phyloP scores from a whole-genome alignment of 2,329 filamentous ascomycete genomes.

The Claviceps maximensis region DNA sequence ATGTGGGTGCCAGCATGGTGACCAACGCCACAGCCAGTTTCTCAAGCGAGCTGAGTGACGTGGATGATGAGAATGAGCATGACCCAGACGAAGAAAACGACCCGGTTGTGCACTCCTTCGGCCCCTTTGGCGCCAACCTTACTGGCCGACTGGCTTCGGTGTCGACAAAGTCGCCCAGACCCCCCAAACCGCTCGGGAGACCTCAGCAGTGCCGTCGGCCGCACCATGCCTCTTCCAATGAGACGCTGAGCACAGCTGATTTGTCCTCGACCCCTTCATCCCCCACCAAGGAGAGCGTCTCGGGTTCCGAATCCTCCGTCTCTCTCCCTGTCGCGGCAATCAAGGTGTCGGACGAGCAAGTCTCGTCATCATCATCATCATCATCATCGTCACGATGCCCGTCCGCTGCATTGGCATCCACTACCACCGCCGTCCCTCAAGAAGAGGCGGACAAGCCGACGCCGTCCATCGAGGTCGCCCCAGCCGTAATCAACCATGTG shows the following conservation, averaged over 20 bases:
- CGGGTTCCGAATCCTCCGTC: neutral
- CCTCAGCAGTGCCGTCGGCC: constrained; percentile 14
- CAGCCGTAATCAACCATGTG: constrained; percentile 63
- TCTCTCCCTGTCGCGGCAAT: neutral
- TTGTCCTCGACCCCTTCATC: constrained; percentile 12
- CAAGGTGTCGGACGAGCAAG: neutral
- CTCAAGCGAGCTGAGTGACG: constrained; percentile 39
- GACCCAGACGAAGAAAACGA: constrained; percentile 91
- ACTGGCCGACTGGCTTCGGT: constrained; percentile 73
- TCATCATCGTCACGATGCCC: neutral
- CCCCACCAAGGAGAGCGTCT: constrained; percentile 10
- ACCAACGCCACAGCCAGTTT: constrained; percentile 40
- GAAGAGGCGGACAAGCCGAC: constrained; percentile 9
- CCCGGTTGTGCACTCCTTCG: constrained; percentile 82
- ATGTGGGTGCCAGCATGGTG: constrained; percentile 31
- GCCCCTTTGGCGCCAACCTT: constrained; percentile 75
- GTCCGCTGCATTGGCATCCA: constrained; percentile 11
- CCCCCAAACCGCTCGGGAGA: constrained; percentile 3
- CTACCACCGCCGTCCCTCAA: constrained; percentile 7
- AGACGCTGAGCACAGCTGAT: constrained; percentile 11
- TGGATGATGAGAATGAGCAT: constrained; percentile 55
- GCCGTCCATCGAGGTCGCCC: constrained; percentile 23
- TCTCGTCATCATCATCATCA: constrained; percentile 11
- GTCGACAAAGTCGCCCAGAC: constrained; percentile 51
- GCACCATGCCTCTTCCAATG: constrained; percentile 10